Evolutionary conservation across 176 grass and related monocot species (phyloP), one percentile per base, ranked within the genome.

Genomic region (Musa schizocarpa): DNA sequence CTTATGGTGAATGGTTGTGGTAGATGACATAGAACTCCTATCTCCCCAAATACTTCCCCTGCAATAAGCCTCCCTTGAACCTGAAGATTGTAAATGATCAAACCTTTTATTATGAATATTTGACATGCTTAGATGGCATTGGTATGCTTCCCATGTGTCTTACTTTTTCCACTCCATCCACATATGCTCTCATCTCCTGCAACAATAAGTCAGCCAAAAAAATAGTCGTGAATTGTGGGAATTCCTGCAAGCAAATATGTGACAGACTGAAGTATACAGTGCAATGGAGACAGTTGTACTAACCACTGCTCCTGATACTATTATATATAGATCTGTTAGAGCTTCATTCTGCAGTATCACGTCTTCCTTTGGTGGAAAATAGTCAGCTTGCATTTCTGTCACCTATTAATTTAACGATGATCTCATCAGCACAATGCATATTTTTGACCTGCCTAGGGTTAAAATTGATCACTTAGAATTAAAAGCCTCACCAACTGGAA

Each of bases 161-260:
- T 72, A 87, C 89, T 80, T 83, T 73, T 72, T 92, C 85, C 48
- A 72, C 63, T 75, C 54, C 85, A 73, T 92, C 85, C 12, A 78
- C 49, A 69, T 75, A 85, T 52, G 50, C 61, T 13, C 80, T 51
- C 54, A 88, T 69, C 52, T 92, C 89, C 89, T 92, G 83, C 17
- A 11, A 65, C 23, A 12, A 27, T 9, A 27, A 65, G 34, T 43
- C 34, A 65, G 13, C 63, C 63, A 26, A 65, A 22, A 25, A 29
- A 12, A 25, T 1, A 20, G 34, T 51, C 5, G 58, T 51, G 14
- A 34, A 65, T 56, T 83, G 16, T 1, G 50, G 26, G 2, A 27
- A 48, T 34, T 19, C 13, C 1, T 10, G 58, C 11, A 8, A 3
- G 14, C 2, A 26, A 16, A 57, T 24, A 54, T 1, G 9, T 20